phyloP scores from a whole-genome alignment of 169 alveolate genomes.

The Plasmodium inui region DNA sequence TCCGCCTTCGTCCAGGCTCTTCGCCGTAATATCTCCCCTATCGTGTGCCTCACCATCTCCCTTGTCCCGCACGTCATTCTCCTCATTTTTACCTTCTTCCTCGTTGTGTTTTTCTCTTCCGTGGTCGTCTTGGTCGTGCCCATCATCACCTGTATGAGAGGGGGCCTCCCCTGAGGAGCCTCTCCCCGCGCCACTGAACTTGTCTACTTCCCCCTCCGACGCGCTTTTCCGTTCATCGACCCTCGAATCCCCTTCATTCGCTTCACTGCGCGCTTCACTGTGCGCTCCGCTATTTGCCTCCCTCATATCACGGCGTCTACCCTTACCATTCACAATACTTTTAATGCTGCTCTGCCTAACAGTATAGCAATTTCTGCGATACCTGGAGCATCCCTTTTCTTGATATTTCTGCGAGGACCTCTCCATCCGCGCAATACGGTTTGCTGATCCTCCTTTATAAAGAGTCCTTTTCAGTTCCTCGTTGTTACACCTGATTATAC shows the following conservation, averaged over 20 bases:
- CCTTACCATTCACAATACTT: neutral
- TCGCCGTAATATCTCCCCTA: neutral
- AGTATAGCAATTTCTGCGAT: conserved; percentile 13
- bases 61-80: neutral
- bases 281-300: neutral
- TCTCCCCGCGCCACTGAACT: neutral
- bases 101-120: neutral
- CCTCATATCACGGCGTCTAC: neutral
- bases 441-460: neutral
- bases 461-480: conserved; percentile 38
- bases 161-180: neutral
- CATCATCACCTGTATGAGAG: neutral
- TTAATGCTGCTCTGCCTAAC: neutral
- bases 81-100: neutral
- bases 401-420: conserved; percentile 1
- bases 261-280: neutral
- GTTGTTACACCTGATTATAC: conserved; percentile 53
- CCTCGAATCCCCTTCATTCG: neutral
- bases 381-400: conserved; percentile 6
- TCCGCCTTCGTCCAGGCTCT: neutral
- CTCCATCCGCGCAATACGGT: neutral
- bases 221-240: neutral
- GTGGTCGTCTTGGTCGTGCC: neutral
- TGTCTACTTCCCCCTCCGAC: neutral
- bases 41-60: neutral